Conservation (phyloP, 371 early-diverging fungal species). For the Actinomucor elegans region DNA sequence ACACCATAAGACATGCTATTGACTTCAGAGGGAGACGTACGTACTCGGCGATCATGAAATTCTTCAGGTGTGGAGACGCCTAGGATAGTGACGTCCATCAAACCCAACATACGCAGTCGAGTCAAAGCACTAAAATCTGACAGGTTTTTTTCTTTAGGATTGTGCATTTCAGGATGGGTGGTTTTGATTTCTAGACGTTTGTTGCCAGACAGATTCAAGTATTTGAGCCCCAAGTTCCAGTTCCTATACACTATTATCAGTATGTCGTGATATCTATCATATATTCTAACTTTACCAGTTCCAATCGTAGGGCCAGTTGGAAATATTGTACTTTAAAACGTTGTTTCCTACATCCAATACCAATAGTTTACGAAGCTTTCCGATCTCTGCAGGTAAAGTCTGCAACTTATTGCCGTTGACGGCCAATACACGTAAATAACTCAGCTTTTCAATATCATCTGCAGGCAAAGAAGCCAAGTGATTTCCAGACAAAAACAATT, state of each 20-base stretch:
- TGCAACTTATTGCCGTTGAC: slow-evolving; percentile 90
- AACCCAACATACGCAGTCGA: slow-evolving; percentile 76
- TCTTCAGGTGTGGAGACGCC: slow-evolving; percentile 83
- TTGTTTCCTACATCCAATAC: slow-evolving; percentile 90
- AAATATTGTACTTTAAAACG: slow-evolving; percentile 87
- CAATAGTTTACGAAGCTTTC: slow-evolving; percentile 72
- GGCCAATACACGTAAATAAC: slow-evolving; percentile 69
- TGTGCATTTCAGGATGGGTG: slow-evolving; percentile 47
- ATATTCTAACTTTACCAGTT: slow-evolving; percentile 67
- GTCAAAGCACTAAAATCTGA: slow-evolving; percentile 79
- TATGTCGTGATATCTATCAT: background rate
- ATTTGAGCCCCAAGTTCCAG: slow-evolving; percentile 88
- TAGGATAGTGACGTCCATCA: slow-evolving; percentile 87
- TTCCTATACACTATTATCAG: slow-evolving; percentile 50
- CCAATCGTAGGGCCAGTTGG: slow-evolving; percentile 97
- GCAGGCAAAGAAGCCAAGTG: slow-evolving; percentile 82
- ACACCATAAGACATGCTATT: slow-evolving; percentile 85
- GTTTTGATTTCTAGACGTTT: slow-evolving; percentile 85
- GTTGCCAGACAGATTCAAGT: slow-evolving; percentile 91
- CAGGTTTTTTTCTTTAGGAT: slow-evolving; percentile 57
- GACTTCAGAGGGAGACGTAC: slow-evolving; percentile 82
- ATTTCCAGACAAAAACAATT: slow-evolving; percentile 87
- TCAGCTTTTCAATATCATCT: slow-evolving; percentile 81
- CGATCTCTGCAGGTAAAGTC: slow-evolving; percentile 90
- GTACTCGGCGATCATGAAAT: slow-evolving; percentile 75